Base-by-base conservation (phyloP, 75 land plant species). In the Selaginella tamariscina region DNA sequence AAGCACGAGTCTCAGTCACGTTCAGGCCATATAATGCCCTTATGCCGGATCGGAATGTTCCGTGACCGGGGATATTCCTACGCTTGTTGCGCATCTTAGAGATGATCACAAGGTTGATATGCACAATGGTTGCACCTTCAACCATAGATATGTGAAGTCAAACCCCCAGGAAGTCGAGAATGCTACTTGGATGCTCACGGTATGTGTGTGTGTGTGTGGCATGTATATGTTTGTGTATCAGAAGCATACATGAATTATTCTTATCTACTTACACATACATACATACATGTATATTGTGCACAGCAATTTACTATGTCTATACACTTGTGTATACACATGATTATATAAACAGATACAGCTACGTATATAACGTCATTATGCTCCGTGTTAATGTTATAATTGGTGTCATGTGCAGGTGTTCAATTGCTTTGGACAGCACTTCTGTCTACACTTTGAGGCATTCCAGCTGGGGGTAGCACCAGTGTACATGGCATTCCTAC, bases 181-280 rank as follows among this genome's bases (percentile, higher is more conserved):
- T 77, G 91, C 91, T 1, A 88, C 91, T n/a, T 88, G 92, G 92
- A 88, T 88, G 92, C 79, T 88, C 1, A 88, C 92, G 54, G 92
- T 88, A 79, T 75, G 83, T 64, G 5, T 56, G 32, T 28, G 24
- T 9, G 11, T 23, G 70, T 2, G 23, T 23, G 66, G n/a, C n/a
- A n/a, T n/a, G n/a, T n/a, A n/a, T n/a, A n/a, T n/a, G n/a, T n/a
- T n/a, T n/a, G n/a, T n/a, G n/a, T n/a, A n/a, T n/a, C n/a, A n/a
- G n/a, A n/a, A n/a, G n/a, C n/a, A n/a, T n/a, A n/a, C n/a, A n/a
- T n/a, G n/a, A n/a, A n/a, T n/a, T n/a, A n/a, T n/a, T n/a, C n/a
- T n/a, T n/a, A n/a, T n/a, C n/a, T n/a, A n/a, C n/a, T n/a, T n/a
- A n/a, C n/a, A n/a, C n/a, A n/a, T n/a, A n/a, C n/a, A n/a, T n/a